Percentiles rank a stretch among this genome's conserved stretches.
Conservation (phyloP, 805 yeast genomes). For the Millerozyma miso region DNA sequence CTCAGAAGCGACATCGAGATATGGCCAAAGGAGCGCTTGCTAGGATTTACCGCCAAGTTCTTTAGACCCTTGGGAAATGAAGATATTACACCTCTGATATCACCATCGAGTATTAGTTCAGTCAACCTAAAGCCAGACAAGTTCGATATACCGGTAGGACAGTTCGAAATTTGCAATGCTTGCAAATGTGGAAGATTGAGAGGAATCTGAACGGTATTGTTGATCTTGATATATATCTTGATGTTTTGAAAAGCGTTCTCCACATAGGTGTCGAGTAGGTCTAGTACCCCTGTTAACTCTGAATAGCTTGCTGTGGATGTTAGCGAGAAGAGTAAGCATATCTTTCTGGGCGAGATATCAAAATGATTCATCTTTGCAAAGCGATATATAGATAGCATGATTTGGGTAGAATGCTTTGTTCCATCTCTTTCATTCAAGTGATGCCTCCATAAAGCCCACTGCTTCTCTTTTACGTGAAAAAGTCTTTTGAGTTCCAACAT, state of each 20-base stretch:
- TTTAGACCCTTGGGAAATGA: background rate
- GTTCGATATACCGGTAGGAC: background rate
- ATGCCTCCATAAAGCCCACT: background rate
- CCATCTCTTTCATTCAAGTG: background rate
- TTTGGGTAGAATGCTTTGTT: background rate
- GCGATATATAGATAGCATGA: background rate
- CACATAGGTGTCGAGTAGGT: background rate
- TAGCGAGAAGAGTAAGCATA: background rate
- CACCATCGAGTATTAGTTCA: conserved; percentile 1
- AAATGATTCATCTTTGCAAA: background rate
- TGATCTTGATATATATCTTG: background rate
- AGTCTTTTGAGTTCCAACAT: background rate
- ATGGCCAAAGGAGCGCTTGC: background rate
- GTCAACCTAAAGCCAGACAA: background rate
- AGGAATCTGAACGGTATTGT: background rate
- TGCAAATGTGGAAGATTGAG: background rate
- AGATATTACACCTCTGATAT: background rate
- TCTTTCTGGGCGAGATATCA: background rate
- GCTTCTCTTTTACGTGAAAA: background rate
- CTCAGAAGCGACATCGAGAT: background rate
- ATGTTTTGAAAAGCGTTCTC: background rate
- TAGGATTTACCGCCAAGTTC: conserved; percentile 1
- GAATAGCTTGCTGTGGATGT: background rate
- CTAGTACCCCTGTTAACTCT: background rate
- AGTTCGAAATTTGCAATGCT: background rate